phyloP scores from a whole-genome alignment of 2,329 filamentous ascomycete genomes.

The Fonsecaea pugnacius region DNA sequence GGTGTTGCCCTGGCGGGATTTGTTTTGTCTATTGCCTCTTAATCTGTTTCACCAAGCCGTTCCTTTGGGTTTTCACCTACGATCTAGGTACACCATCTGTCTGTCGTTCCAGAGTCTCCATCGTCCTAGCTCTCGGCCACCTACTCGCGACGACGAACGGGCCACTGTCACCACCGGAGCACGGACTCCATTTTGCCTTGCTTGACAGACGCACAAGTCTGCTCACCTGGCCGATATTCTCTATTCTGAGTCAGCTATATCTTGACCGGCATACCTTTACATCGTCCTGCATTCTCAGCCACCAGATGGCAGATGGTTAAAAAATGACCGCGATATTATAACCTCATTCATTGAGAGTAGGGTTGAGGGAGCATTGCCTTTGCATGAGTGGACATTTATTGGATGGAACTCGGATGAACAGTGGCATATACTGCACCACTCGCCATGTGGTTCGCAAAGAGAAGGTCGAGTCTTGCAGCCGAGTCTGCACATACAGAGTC shows the following conservation, averaged over 20 bases:
- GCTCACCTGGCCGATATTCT: neutral
- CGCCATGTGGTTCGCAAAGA: slow-evolving; percentile 30
- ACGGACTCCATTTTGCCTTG: slow-evolving; percentile 4
- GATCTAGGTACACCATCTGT: neutral
- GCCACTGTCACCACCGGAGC: neutral
- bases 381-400: neutral
- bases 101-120: neutral
- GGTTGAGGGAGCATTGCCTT: neutral
- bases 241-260: neutral
- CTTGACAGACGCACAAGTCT: neutral
- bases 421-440: neutral
- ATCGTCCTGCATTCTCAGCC: neutral
- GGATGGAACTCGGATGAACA: neutral
- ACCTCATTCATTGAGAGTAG: neutral
- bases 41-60: neutral
- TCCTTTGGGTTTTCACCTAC: neutral
- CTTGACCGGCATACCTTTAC: neutral
- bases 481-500: slow-evolving; percentile 21
- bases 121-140: neutral
- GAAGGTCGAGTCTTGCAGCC: slow-evolving; percentile 25
- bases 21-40: neutral
- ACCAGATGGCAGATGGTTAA: neutral
- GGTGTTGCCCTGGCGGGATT: neutral
- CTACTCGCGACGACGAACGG: neutral
- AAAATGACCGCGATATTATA: neutral